phyloP scores from a whole-genome alignment of 176 grass and related monocot species.

The Cymbopogon citratus region DNA sequence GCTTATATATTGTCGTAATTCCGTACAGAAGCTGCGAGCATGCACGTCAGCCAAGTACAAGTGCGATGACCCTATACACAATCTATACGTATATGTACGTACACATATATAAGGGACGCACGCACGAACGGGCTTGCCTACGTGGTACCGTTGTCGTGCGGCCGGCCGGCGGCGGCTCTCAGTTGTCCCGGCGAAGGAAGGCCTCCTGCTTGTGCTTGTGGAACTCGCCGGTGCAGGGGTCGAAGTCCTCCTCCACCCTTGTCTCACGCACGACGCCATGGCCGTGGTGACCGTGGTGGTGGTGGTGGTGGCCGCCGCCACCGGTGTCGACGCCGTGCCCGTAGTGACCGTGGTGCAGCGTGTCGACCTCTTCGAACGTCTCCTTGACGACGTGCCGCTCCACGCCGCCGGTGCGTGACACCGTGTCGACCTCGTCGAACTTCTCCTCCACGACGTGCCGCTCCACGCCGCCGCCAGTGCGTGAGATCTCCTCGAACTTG shows the following conservation, averaged over 20 bases:
- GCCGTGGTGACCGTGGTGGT: not conserved
- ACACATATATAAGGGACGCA: not conserved
- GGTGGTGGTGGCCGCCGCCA: not conserved
- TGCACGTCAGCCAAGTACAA: not conserved
- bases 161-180: not conserved
- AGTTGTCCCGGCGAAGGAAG: not conserved
- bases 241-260: slow-evolving; percentile 42
- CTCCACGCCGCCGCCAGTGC: too few species aligned
- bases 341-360: too few species aligned
- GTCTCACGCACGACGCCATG: slow-evolving; percentile 27
- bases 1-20: slow-evolving; percentile 19
- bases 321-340: too few species aligned
- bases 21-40: not conserved
- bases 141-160: too few species aligned
- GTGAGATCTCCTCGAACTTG: slow-evolving; percentile 22
- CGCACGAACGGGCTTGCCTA: not conserved
- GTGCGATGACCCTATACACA: slow-evolving; percentile 1
- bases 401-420: too few species aligned
- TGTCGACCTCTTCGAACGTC: too few species aligned
- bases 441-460: too few species aligned
- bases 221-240: slow-evolving; percentile 45
- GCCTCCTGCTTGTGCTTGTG: slow-evolving; percentile 44
- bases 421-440: too few species aligned
- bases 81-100: not conserved
- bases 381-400: too few species aligned